Base-by-base conservation (phyloP, 768 basidiomycete species). In the Boletales sp. region DNA sequence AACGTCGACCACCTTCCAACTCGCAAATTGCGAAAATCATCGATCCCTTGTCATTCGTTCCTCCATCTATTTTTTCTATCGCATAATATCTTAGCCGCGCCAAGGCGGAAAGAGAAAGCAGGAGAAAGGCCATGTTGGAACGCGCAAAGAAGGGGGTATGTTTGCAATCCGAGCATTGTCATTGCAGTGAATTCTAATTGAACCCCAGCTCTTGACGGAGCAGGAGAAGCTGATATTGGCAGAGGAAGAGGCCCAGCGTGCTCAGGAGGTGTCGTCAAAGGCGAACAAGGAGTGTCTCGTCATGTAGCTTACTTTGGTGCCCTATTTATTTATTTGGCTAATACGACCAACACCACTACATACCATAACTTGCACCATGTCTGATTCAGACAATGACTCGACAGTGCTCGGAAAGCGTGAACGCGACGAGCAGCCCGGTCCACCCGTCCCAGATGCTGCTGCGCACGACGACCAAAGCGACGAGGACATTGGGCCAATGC, bases 401-500 rank as follows among this genome's bases (percentile, higher is more conserved):
- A 73, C 77, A 18, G 70, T 84, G 19, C 75, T 87, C 7, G 86
- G 86, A 44, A 88, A 88, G 69, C 82, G 84, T 54, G 68, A 67
- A 38, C 76, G 84, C 28, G 70, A 73, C 55, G 66, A 56, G 34
- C 47, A 54, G 14, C 51, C 51, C 19, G 50, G 38, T 12, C n/a
- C 19, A 35, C 21, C 42, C 18, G 61, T 57, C 14, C 57, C 60
- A 12, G 68, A 58, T 34, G 46, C 58, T 43, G 39, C 57, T 14
- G 31, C 51, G n/a, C 62, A 68, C 17, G 63, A 66, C 28, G 74
- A 75, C 19, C 81, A 83, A 33, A 82, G 81, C 19, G 82, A 83
- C 56, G 85, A 87, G 59, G 91, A 94, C 61, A 77, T 93, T 36
- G 90, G 90, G 7, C 92, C 91, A 8, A 93, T 94, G 91, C 92